Base-by-base conservation (phyloP, 2,329 filamentous ascomycete species). In the Claviceps purpurea region DNA sequence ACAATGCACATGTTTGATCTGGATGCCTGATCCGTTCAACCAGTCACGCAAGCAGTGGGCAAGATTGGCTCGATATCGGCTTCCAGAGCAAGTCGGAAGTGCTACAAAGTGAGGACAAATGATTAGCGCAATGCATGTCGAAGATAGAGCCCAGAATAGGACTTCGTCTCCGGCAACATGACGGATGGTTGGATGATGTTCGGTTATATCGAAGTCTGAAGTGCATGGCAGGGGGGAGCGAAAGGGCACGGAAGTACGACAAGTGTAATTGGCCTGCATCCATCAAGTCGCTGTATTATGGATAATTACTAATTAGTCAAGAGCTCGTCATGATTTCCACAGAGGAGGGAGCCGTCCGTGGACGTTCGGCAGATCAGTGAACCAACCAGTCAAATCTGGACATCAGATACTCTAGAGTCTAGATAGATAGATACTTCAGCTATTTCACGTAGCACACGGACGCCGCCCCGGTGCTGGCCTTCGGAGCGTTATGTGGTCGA, bases 401-500 rank as follows among this genome's bases (percentile, higher is more conserved):
- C 40, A 3, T 20, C 8, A 13, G 40, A 20, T 20, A 22, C 22
- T 22, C 2, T 22, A 22, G 22, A 22, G 22, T 22, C 22, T 22
- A 22, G 22, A 22, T 22, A 22, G 22, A 22, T 22, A 22, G 2
- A 3, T 22, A 22, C 22, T 22, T 22, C 3, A 22, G 22, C 4
- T 22, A 22, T 22, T 22, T 22, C 22, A 4, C 22, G 22, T 22
- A 22, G 22, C 22, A 22, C 22, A 22, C 22, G 22, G 22, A 22
- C 22, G 22, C 22, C 22, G 22, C 22, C 22, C 22, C 22, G 22
- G 22, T 40, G 37, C 47, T 50, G 50, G 13, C 37, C 40, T 26
- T 64, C 61, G 62, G 60, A 49, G 47, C 55, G 61, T 66, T 53
- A 54, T 65, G 56, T 68, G 63, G 65, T 57, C 56, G 56, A 62